Evolutionary conservation across 163 green algal species (phyloP).

Genomic region (Coccomyxa subellipsoidea): DNA sequence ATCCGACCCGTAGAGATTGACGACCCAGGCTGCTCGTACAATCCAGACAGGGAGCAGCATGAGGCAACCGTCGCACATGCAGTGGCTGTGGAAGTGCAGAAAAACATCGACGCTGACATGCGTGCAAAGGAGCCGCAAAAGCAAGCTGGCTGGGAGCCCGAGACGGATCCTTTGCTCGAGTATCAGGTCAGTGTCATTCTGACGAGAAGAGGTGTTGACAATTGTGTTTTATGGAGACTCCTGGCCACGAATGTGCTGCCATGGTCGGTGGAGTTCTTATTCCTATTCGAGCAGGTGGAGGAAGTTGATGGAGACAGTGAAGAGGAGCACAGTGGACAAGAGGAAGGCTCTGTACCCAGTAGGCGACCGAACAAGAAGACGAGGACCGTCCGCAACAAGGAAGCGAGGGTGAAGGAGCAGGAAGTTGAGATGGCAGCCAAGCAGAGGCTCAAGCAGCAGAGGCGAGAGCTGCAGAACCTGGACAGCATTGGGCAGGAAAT

Average conservation of each 20-base stretch:
- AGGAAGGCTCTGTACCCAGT: background rate
- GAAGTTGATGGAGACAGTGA: background rate
- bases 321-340: background rate
- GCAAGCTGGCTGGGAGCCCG: constrained; percentile 6
- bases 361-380: constrained; percentile 32
- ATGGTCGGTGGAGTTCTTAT: no score
- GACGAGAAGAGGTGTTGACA: no score
- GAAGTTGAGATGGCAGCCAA: constrained; percentile 16
- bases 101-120: constrained; percentile 47
- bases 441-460: constrained; percentile 34
- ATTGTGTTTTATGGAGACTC: no score
- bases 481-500: constrained; percentile 35
- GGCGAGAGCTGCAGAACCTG: constrained; percentile 36
- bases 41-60: constrained; percentile 75
- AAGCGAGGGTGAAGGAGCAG: constrained; percentile 8
- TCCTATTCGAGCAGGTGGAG: background rate
- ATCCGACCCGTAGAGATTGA: constrained; percentile 74
- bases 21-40: constrained; percentile 81
- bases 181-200: constrained; percentile 12
- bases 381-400: constrained; percentile 34
- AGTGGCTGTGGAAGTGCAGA: constrained; percentile 74
- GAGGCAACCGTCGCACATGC: constrained; percentile 76
- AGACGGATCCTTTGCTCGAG: constrained; percentile 25
- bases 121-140: constrained; percentile 10
- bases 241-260: no score